Base-by-base conservation (phyloP, 257 asterid genomes). In the Eustoma russellianum region DNA sequence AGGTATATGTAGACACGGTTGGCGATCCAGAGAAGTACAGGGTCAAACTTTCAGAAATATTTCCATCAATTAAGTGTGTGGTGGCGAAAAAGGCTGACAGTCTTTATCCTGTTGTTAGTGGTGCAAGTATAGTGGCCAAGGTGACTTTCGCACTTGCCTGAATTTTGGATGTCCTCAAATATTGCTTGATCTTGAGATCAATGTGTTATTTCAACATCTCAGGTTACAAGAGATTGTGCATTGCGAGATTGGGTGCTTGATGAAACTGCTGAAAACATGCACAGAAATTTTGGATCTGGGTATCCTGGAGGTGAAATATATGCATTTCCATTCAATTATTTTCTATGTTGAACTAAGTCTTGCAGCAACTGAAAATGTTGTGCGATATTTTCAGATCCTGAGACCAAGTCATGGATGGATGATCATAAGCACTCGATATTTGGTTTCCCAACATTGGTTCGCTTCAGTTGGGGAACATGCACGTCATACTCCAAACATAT, bases 401-500 rank as follows among this genome's bases (percentile, higher is more conserved):
- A 55, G 56, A 91, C 97, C n/a, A 91, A 91, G 72, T 69, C 88
- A 48, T 87, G 97, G 98, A 77, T 91, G 69, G 75, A 72, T 46
- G 78, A 80, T 70, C 97, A 91, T 74, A 87, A 77, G 63, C 98
- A 91, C 61, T 12, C 75, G 0, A 75, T 91, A 46, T 91, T 91
- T 16, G 98, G 98, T 19, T 91, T 91, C 86, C 98, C 98, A 54
- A 49, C 86, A 15, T 70, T 91, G 75, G 98, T 91, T 59, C 94
- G 97, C 60, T 91, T 91, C 79, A 91, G 98, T 68, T 91, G 98
- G 98, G 97, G 90, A 55, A 87, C 98, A 52, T 91, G 98, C 78
- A 73, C 66, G 51, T 55, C 95, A 5, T 84, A 79, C 71, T 74
- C 83, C 66, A 85, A 77, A 71, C 76, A 80, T 46, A 67, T 66